Base-by-base conservation (phyloP, 148 eudicot species). In the Selenicereus undatus region DNA sequence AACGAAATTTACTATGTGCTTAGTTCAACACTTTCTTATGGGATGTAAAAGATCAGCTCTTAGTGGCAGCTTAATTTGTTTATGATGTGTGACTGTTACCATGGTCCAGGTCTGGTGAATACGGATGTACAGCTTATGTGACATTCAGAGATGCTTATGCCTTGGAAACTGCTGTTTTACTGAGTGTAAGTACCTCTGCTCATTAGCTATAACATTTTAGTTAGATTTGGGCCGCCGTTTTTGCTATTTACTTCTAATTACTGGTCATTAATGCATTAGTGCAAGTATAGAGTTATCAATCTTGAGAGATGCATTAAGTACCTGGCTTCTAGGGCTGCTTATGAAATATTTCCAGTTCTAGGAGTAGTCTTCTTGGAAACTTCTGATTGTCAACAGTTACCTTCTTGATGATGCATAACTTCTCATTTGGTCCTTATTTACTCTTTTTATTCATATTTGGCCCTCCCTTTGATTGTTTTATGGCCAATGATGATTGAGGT, bases 91-190 rank as follows among this genome's bases (percentile, higher is more conserved):
- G 24, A 30, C 56, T 82, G 17, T 79, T 32, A 26, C 54, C 54
- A 50, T 80, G 75, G 43, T 81, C 36, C 93, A 91, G 94, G 79
- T 82, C 88, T 6, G 89, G 93, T 80, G 91, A 89, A 83, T 82
- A 86, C 83, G 86, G 88, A 71, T 86, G 91, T 81, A 87, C 88
- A 35, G 94, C 94, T 17, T 90, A 91, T 82, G 90, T 91, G 85
- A 89, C 94, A 79, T 93, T 93, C 81, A 86, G 72, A 85, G 93
- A 91, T 85, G 89, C 93, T 80, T 89, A 90, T 86, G 89, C 91
- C 42, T 83, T 91, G 90, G 90, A 93, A 86, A 91, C 94, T 84
- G 97, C 97, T 60, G 82, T 88, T 75, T 81, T 91, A 84, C 93
- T 93, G 83, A 91, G 91, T 86, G 97, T 91, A 89, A 80, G 97